phyloP scores from a whole-genome alignment of 1,139 yeast genomes.

The Debaryomycetaceae sp. region DNA sequence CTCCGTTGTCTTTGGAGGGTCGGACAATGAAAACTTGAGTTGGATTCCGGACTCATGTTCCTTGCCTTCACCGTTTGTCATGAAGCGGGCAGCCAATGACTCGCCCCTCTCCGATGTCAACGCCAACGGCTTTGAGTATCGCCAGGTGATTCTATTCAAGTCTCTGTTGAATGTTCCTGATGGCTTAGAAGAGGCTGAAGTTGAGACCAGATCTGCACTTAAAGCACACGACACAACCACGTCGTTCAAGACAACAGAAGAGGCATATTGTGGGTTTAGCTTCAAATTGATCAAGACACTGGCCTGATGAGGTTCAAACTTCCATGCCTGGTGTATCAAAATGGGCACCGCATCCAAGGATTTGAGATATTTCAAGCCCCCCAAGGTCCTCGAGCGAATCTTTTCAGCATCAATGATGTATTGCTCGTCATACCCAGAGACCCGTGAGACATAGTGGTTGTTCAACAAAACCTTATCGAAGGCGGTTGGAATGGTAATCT shows the following conservation, averaged over 20 bases:
- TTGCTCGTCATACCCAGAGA: slow-evolving; percentile 18
- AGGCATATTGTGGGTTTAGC: slow-evolving; percentile 48
- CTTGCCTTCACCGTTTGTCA: slow-evolving; percentile 56
- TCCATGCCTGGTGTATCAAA: slow-evolving; percentile 78
- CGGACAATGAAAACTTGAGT: slow-evolving; percentile 48
- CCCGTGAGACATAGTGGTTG: slow-evolving; percentile 36
- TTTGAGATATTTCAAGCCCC: slow-evolving; percentile 66
- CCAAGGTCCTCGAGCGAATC: slow-evolving; percentile 56
- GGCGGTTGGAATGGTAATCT: slow-evolving; percentile 28
- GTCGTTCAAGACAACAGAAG: slow-evolving; percentile 47
- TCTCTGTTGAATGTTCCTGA: slow-evolving; percentile 86
- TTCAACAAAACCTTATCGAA: slow-evolving; percentile 39
- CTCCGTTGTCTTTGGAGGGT: slow-evolving; percentile 24
- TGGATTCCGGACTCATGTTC: slow-evolving; percentile 72
- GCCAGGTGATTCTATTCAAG: slow-evolving; percentile 82
- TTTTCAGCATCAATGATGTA: slow-evolving; percentile 31
- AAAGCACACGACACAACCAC: slow-evolving; percentile 67
- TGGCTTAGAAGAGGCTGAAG: slow-evolving; percentile 83
- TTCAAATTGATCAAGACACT: slow-evolving; percentile 74
- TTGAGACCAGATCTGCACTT: slow-evolving; percentile 37
- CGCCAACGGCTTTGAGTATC: slow-evolving; percentile 48
- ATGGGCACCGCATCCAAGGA: slow-evolving; percentile 57
- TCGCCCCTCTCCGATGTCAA: slow-evolving; percentile 44
- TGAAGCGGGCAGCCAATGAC: slow-evolving; percentile 66
- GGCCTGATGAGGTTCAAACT: slow-evolving; percentile 78